Evolutionary conservation across 306 rosid species (phyloP).

Genomic region (Vigna unguiculata): DNA sequence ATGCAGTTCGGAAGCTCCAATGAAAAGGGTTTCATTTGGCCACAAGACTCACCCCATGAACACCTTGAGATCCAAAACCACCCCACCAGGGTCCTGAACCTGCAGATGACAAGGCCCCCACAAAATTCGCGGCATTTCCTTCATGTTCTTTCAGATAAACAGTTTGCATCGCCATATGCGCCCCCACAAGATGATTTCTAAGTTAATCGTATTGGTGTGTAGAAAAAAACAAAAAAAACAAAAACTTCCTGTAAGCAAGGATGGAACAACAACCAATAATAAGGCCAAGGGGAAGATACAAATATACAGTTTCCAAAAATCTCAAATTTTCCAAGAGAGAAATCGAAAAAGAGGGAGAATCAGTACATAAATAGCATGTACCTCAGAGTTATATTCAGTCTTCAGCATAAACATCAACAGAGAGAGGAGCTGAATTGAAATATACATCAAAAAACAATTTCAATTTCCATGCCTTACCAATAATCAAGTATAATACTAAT

Average conservation of each 20-base stretch:
- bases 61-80: conserved; percentile 65
- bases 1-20: conserved; percentile 57
- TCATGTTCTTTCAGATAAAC: conserved; percentile 74
- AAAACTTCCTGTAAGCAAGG: conserved; percentile 48
- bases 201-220: not conserved
- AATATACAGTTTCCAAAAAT: conserved; percentile 2
- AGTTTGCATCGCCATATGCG: conserved; percentile 74
- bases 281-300: not conserved
- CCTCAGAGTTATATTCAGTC: conserved; percentile 44
- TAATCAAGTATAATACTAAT: not conserved
- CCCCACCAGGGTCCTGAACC: conserved; percentile 78
- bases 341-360: not conserved
- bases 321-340: not conserved
- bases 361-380: conserved; percentile 28
- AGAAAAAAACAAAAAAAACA: not conserved
- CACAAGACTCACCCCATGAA: conserved; percentile 67
- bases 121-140: conserved; percentile 60
- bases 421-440: conserved; percentile 45
- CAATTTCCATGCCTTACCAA: conserved; percentile 16
- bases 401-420: conserved; percentile 42
- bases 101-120: conserved; percentile 62
- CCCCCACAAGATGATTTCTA: conserved; percentile 42
- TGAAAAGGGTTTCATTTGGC: conserved; percentile 67
- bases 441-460: conserved; percentile 34
- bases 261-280: conserved; percentile 10